Base-by-base conservation (phyloP, 768 basidiomycete genomes). In the Hericium coralloides region DNA sequence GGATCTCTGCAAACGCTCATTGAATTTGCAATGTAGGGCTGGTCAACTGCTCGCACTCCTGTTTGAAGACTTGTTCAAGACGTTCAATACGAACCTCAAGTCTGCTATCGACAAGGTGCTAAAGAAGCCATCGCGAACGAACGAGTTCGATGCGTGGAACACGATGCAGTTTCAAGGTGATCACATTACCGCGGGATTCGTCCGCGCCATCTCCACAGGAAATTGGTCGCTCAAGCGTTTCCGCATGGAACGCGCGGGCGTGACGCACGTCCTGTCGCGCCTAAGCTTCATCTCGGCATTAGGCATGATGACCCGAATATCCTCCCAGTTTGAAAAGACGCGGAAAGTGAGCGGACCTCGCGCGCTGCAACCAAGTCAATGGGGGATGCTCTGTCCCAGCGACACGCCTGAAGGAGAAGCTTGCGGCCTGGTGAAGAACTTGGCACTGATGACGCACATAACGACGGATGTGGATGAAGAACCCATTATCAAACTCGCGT, bases 321-420 rank as follows among this genome's bases (percentile, higher is more conserved):
- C 91, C 12, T 95, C 92, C 20, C 97, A 99, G 72, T 99, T 99
- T 68, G 97, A 99, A 72, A 99, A 99, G 80, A 98, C 97, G 20
- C 78, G 97, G 58, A 99, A 99, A 70, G 97, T 99, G 58, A 95
- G 92, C 63, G 97, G 97, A 43, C 97, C 97, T 31, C 83, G 97
- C 65, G 95, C 95, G 20, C 72, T 99, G 59, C 97, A 99, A 68
- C 95, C 97, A 4, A 92, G 88, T 78, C 97, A 99, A 72, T 99
- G 97, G 97, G 97, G 97, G 38, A 91, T 99, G 76, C 76, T 98
- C 18, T 99, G 97, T 73, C 92, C 97, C 0, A 93, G 91, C 68
- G 97, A 99, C 71, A 99, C 97, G 0, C 97, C 97, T 0, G 97
- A 99, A 84, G 97, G 97, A 68, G 97, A 99, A 73, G 97, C 97